These are phyloP conservation scores for Phyllostachys edulis DNA, from an alignment of 176 grass and related monocot genomes.

Conservation along the genomic window DNA sequence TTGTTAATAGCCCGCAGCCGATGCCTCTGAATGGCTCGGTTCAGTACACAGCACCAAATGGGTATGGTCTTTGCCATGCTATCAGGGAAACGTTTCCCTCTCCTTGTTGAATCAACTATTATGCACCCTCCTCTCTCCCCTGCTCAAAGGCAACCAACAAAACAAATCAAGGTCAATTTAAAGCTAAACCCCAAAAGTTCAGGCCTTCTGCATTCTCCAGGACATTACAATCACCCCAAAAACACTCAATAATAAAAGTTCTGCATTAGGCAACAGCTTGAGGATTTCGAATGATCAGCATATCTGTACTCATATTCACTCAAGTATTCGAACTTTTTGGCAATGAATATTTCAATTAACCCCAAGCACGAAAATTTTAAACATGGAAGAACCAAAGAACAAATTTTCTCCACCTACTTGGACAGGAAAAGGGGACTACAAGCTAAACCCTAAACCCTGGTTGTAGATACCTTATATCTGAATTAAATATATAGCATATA, in stretches of 20 bases:
- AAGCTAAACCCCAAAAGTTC: background rate
- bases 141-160: constrained; percentile 41
- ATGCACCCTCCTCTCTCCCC: constrained; percentile 91
- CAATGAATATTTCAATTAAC: background rate
- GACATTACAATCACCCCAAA: background rate
- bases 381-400: background rate
- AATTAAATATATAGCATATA: background rate
- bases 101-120: constrained; percentile 91
- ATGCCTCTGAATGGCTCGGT: constrained; percentile 75
- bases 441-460: background rate
- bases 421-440: background rate
- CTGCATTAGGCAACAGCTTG: background rate
- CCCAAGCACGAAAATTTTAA: background rate
- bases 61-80: constrained; percentile 98
- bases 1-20: constrained; percentile 12
- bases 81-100: constrained; percentile 88
- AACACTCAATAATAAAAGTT: background rate
- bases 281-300: background rate
- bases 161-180: background rate
- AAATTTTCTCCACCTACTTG: background rate
- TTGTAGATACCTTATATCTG: background rate
- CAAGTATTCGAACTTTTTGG: background rate
- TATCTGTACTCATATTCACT: background rate
- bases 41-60: constrained; percentile 85
- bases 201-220: background rate